Percentiles rank a stretch among this genome's conserved stretches.
Conservation (phyloP, 805 yeast species). For the Wickerhamiella galacta region DNA sequence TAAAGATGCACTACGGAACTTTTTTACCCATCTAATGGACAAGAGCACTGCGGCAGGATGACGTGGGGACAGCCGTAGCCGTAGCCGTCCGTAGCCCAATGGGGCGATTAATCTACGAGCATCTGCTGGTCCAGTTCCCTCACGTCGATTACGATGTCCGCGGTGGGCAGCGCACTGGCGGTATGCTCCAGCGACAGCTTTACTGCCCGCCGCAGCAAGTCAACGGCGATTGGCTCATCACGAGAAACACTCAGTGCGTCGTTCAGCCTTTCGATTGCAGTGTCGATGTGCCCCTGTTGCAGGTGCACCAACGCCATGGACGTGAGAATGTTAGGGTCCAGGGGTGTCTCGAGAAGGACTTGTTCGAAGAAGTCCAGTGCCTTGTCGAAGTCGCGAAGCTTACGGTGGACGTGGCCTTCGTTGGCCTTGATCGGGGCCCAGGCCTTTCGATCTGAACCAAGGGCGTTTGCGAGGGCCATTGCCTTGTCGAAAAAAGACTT, state of each 20-base stretch:
- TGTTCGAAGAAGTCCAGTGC: conserved; percentile 63
- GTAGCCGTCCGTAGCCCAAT: no score
- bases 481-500: conserved; percentile 25
- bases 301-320: conserved; percentile 75
- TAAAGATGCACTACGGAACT: neutral
- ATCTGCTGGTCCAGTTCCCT: no score
- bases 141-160: neutral
- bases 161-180: neutral
- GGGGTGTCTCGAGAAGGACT: conserved; percentile 51
- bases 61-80: no score
- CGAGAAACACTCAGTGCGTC: conserved; percentile 66
- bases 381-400: conserved; percentile 40
- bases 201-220: conserved; percentile 56
- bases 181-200: neutral
- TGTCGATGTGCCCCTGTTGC: conserved; percentile 42
- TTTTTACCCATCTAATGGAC: neutral
- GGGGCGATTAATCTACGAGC: no score
- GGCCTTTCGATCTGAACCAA: conserved; percentile 65
- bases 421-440: conserved; percentile 48
- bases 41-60: neutral
- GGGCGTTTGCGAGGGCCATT: conserved; percentile 4
- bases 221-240: conserved; percentile 70
- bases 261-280: conserved; percentile 65
- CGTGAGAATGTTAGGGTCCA: conserved; percentile 59
- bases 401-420: conserved; percentile 12